Evolutionary conservation across 2,329 filamentous ascomycete species (phyloP).

Genomic region (Colletotrichum costaricense): DNA sequence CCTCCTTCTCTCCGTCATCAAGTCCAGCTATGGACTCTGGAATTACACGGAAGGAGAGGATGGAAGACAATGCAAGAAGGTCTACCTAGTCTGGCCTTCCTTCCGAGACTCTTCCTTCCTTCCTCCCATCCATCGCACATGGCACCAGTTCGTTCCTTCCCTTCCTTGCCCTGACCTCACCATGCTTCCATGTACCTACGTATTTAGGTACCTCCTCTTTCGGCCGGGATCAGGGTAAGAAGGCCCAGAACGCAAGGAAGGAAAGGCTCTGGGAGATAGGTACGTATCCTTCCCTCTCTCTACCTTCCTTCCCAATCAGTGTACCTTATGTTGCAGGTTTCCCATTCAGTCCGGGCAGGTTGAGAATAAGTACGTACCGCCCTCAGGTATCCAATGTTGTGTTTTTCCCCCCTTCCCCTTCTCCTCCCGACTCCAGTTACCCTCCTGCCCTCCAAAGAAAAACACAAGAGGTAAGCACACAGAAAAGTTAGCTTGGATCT

Average conservation of each 20-base stretch:
- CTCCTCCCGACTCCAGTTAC: background rate
- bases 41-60: background rate
- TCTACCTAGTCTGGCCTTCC: background rate
- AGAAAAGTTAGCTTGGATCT: constrained; percentile 19
- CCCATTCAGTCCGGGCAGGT: background rate
- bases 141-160: background rate
- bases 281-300: background rate
- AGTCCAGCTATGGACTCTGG: background rate
- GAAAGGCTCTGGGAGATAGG: background rate
- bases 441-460: background rate
- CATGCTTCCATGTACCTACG: background rate
- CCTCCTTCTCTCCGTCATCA: background rate
- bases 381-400: background rate
- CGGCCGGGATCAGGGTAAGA: background rate
- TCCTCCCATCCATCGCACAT: background rate
- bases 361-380: background rate
- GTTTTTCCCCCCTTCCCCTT: background rate
- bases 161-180: background rate
- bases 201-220: constrained; percentile 2
- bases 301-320: background rate
- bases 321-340: background rate
- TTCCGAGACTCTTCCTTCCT: background rate
- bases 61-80: background rate
- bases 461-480: background rate
- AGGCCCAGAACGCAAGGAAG: constrained; percentile 6